Evolutionary conservation across 2,329 filamentous ascomycete species (phyloP).

Genomic region (Fusarium verrucosum): DNA sequence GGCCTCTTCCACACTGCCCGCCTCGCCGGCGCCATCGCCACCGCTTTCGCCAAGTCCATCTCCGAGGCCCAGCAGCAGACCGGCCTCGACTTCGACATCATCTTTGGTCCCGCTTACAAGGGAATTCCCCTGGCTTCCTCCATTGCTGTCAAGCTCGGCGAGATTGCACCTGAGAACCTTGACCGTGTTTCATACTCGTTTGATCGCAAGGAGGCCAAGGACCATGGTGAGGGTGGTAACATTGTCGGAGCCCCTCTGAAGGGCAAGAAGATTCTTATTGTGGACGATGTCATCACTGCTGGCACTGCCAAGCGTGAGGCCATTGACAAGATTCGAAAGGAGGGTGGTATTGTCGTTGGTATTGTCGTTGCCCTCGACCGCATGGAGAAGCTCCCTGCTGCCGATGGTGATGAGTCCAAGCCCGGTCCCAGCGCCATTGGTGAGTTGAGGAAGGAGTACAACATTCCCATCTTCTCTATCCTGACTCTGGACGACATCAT

Average conservation of each 20-base stretch:
- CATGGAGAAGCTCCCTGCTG: constrained; percentile 78
- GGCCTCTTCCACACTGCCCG: constrained; percentile 86
- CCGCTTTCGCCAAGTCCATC: constrained; percentile 80
- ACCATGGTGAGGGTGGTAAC: constrained; percentile 92
- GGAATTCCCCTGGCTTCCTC: constrained; percentile 90
- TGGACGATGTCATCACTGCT: constrained; percentile 97
- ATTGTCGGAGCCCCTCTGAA: constrained; percentile 89
- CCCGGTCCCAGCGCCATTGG: constrained; percentile 83
- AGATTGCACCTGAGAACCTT: constrained; percentile 72
- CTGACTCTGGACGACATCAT: constrained; percentile 87
- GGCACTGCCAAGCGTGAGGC: constrained; percentile 94
- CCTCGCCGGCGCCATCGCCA: constrained; percentile 79
- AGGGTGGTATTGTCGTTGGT: constrained; percentile 85
- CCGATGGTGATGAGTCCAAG: constrained; percentile 72
- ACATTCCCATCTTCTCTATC: constrained; percentile 84
- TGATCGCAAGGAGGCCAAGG: constrained; percentile 96
- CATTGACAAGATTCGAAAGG: constrained; percentile 84
- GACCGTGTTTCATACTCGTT: constrained; percentile 82
- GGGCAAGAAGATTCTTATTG: constrained; percentile 86
- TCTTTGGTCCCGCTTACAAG: constrained; percentile 97
- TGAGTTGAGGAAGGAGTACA: constrained; percentile 82
- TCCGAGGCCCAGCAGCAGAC: constrained; percentile 56
- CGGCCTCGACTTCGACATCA: constrained; percentile 75
- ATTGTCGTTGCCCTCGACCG: constrained; percentile 91
- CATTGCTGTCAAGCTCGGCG: constrained; percentile 77